Base-by-base conservation (phyloP, 352 stramenopile genomes). In the Phytophthora agathidicida region DNA sequence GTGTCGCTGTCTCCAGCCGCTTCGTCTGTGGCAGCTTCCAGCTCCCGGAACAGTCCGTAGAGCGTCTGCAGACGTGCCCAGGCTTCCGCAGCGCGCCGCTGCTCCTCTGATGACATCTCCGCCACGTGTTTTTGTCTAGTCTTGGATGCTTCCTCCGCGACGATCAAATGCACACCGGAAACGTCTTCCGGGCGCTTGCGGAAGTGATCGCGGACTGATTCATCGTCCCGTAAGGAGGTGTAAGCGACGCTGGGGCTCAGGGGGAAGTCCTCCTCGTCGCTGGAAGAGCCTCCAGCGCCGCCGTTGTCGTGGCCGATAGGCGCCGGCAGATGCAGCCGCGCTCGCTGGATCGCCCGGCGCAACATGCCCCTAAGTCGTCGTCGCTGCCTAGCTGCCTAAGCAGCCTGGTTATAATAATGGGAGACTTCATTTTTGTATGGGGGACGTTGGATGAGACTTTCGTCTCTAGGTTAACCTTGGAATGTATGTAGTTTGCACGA, bases 231-330 rank as follows among this genome's bases (percentile, higher is more conserved):
- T 14, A 79, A 48, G n/a, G 38, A 37, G n/a, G 65, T 68, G 61
- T 87, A 73, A 33, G 82, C 77, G 11, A 87, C 75, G 37, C 80
- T 77, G 10, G 66, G 63, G 16, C 70, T 75, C 9, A 26, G 16
- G 10, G 50, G 32, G 7, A 45, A 49, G 7, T 65, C 49, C 35
- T 73, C 68, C 22, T 59, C 36, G 17, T 75, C 63, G 46, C 58
- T 71, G 23, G 65, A 61, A 5, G 36, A 61, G 4, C 49, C 51
- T 19, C 55, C 62, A n/a, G 72, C 45, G 31, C 68, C 81, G 35
- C 60, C 83, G 42, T 89, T 83, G 38, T 89, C 73, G 49, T 80
- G 77, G 7, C 70, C 79, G 14, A 76, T 84, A 53, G 77, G 68
- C 35, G 77, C 70, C 22, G 80, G 82, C 42, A 92, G 56, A 57